These are phyloP conservation scores for thale cress (Arabidopsis thaliana) DNA, from an alignment of 345 rosid species.

Conservation along the genomic window DNA sequence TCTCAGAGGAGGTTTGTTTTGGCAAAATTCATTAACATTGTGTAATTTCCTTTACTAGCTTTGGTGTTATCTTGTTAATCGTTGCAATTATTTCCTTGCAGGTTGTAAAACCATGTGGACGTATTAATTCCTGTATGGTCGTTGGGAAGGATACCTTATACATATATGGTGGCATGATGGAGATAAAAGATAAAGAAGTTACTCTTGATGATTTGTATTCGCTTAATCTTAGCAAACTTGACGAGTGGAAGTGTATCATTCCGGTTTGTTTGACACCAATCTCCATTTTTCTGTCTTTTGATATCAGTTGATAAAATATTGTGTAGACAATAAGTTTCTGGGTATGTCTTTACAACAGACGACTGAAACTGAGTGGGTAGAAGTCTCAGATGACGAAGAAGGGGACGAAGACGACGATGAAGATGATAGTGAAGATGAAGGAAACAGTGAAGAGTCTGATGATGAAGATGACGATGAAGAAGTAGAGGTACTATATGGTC, in stretches of 20 bases:
- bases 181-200: conserved; percentile 84
- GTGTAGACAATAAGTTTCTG: background rate
- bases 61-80: conserved; percentile 32
- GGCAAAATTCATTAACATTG: background rate
- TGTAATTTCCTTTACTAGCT: background rate
- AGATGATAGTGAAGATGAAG: conserved; percentile 56
- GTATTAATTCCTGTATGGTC: conserved; percentile 89
- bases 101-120: conserved; percentile 95
- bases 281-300: conserved; percentile 3
- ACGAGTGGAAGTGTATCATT: conserved; percentile 97
- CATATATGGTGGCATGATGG: conserved; percentile 99
- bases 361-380: conserved; percentile 91
- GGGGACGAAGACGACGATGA: conserved; percentile 77
- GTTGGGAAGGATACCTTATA: conserved; percentile 90
- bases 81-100: conserved; percentile 43
- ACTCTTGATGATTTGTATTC: conserved; percentile 92
- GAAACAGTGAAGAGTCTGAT: conserved; percentile 58
- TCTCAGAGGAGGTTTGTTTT: conserved; percentile 72
- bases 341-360: conserved; percentile 54
- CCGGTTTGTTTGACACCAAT: conserved; percentile 67
- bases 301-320: background rate
- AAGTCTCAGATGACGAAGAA: conserved; percentile 84
- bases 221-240: conserved; percentile 96
- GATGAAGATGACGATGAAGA: conserved; percentile 57
- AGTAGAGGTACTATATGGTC: conserved; percentile 43